These are phyloP conservation scores for Trametes polyzona DNA, from an alignment of 1,284 basidiomycete species.

Conservation along the genomic window DNA sequence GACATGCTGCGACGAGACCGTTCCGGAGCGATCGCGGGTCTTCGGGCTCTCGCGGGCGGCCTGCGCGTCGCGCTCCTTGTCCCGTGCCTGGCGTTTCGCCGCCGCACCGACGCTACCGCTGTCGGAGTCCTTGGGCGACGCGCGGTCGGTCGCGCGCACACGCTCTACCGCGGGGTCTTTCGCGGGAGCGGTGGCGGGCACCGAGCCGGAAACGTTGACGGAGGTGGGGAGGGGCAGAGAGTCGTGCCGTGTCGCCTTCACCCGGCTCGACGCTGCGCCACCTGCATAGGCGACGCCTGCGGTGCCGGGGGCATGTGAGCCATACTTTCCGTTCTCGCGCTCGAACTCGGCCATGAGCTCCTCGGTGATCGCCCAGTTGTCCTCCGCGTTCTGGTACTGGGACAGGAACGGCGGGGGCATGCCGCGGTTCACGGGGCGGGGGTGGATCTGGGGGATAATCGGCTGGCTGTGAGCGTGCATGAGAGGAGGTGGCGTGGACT, in stretches of 20 bases:
- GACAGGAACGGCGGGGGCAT: constrained; percentile 56
- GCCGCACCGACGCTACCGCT: constrained; percentile 28
- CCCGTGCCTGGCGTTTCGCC: constrained; percentile 36
- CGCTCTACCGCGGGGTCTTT: constrained; percentile 62
- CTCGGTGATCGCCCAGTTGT: constrained; percentile 68
- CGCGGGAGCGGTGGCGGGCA: constrained; percentile 38
- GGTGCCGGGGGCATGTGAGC: constrained; percentile 40
- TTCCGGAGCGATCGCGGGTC: constrained; percentile 48
- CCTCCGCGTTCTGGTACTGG: constrained; percentile 53
- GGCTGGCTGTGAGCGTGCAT: constrained; percentile 37
- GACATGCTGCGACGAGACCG: constrained; percentile 38
- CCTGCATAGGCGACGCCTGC: constrained; percentile 57
- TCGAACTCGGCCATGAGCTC: constrained; percentile 73
- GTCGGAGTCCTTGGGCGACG: constrained; percentile 57
- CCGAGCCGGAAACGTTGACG: constrained; percentile 2
- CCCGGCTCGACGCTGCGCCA: constrained; percentile 43
- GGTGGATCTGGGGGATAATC: constrained; percentile 45
- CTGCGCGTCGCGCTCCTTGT: constrained; percentile 44
- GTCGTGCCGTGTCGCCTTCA: constrained; percentile 25
- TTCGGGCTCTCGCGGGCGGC: constrained; percentile 54
- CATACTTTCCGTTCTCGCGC: constrained; percentile 38
- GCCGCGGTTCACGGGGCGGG: constrained; percentile 60
- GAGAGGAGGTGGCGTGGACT: constrained; percentile 36
- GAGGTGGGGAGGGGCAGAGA: constrained; percentile 12
- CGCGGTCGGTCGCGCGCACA: constrained; percentile 52